Evolutionary conservation across 768 basidiomycete genomes (phyloP).

Genomic region (Lactarius indigo): DNA sequence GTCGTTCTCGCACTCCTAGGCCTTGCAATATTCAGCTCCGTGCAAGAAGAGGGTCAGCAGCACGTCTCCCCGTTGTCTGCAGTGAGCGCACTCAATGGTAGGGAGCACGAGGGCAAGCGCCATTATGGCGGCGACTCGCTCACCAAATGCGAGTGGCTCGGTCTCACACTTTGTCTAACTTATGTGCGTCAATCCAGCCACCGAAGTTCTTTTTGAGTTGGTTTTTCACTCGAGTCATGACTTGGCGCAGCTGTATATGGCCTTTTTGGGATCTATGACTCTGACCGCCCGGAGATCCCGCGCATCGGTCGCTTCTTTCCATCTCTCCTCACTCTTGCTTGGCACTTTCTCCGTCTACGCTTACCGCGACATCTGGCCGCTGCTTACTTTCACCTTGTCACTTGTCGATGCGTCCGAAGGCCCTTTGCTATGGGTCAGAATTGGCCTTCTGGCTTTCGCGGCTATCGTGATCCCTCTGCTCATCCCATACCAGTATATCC

Average conservation of each 20-base stretch:
- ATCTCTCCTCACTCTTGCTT: slow-evolving; percentile 34
- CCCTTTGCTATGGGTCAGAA: too few species aligned
- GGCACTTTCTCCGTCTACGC: too few species aligned
- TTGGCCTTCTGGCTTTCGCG: too few species aligned
- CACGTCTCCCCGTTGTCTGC: slow-evolving; percentile 1
- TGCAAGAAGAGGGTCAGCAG: slow-evolving; percentile 30
- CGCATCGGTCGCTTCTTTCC: slow-evolving; percentile 35
- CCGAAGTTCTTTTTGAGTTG: background rate
- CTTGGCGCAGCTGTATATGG: slow-evolving; percentile 24
- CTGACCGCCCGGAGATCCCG: slow-evolving; percentile 11
- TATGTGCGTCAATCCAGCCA: slow-evolving; percentile 31
- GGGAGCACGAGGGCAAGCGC: slow-evolving; percentile 28
- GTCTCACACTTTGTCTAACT: slow-evolving; percentile 28
- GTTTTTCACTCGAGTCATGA: background rate
- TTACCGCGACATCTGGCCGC: too few species aligned
- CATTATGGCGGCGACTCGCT: background rate
- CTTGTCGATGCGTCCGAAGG: too few species aligned
- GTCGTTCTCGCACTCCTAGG: slow-evolving; percentile 47
- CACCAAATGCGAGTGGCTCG: slow-evolving; percentile 18
- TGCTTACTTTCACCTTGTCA: too few species aligned
- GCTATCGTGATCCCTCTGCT: too few species aligned
- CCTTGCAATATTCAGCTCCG: slow-evolving; percentile 44
- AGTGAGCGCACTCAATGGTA: slow-evolving; percentile 24
- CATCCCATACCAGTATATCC: too few species aligned
- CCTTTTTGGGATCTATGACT: slow-evolving; percentile 26